Evolutionary conservation across 345 rosid genomes (phyloP), one percentile per base, ranked within the genome.

Genomic region (Lepidium africanum): DNA sequence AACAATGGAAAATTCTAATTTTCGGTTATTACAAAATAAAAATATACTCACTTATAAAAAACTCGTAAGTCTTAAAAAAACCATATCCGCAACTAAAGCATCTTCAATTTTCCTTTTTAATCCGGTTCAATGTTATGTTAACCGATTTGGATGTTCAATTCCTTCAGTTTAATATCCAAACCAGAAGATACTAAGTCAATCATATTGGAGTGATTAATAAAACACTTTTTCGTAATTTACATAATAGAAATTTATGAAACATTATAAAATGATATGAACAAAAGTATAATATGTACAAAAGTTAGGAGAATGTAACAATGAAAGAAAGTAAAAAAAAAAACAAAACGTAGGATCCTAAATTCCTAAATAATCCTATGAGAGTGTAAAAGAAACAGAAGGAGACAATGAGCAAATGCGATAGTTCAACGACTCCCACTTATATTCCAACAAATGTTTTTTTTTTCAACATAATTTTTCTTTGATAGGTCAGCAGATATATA

Each of bases 361-460:
- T 30, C 33, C 7, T 30, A 30, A 30, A 74, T 72, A 19, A 51
- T 36, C 63, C 68, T 67, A 52, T 9, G 40, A 59, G 40, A 59
- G 21, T 4, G 71, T 57, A 73, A 36, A 74, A 60, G 21, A 33
- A 43, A 60, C 63, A 59, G 35, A 59, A 67, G 7, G 54, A 0
- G 77, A 67, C 77, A 52, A 43, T 58, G 70, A 21, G 65, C 59
- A 21, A 57, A 79, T 77, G 69, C 81, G 75, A 86, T 46, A 45
- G 87, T 80, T 83, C 86, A 88, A 82, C 94, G 77, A 88, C 88
- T 79, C 89, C 91, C 90, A 85, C 96, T 83, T 56, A 80, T 83
- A 79, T 81, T 55, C 80, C 87, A 80, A 80, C 90, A 30, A 30
- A 30, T 30, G 33, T 30, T 30, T 30, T 30, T 27, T 27, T 30